Percentiles rank a stretch among this genome's conserved stretches.
These are phyloP conservation scores for Hyparrhenia diplandra DNA, from an alignment of 176 grass and related monocot genomes.

Conservation along the genomic window DNA sequence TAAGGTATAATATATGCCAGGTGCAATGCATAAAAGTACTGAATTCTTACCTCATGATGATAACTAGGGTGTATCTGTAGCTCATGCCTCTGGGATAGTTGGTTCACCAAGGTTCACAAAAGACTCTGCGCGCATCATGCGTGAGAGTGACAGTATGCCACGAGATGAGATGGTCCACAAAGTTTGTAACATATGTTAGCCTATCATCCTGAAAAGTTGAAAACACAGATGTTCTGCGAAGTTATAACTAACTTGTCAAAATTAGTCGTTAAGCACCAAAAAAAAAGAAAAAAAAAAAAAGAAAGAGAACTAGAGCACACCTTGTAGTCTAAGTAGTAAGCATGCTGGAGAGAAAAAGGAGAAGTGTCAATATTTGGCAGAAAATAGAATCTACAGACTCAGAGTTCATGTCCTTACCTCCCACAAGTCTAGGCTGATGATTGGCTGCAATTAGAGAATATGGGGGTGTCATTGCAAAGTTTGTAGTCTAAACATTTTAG, in stretches of 20 bases:
- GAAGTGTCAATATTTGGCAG: slow-evolving; percentile 31
- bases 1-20: neutral
- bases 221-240: neutral
- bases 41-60: slow-evolving; percentile 23
- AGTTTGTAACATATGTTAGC: slow-evolving; percentile 58
- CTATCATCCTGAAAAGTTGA: slow-evolving; percentile 63
- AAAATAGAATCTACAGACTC: neutral
- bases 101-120: slow-evolving; percentile 97
- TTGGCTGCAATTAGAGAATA: slow-evolving; percentile 59
- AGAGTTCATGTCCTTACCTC: slow-evolving; percentile 57
- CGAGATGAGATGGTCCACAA: slow-evolving; percentile 80
- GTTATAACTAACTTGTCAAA: neutral
- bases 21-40: neutral
- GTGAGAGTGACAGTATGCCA: slow-evolving; percentile 76
- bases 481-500: slow-evolving; percentile 1
- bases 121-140: slow-evolving; percentile 83
- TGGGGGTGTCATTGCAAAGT: slow-evolving; percentile 28
- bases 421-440: slow-evolving; percentile 89
- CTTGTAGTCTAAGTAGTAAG: slow-evolving; percentile 97
- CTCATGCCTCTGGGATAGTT: slow-evolving; percentile 69
- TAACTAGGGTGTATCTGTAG: neutral
- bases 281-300: no score
- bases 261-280: neutral
- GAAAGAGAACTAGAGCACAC: slow-evolving; percentile 18
- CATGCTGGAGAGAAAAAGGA: slow-evolving; percentile 60